A percentile compares a stretch with the other conserved stretches of the same genome.
Conservation (phyloP, 176 grass and related monocot genomes). For the Cocos nucifera region DNA sequence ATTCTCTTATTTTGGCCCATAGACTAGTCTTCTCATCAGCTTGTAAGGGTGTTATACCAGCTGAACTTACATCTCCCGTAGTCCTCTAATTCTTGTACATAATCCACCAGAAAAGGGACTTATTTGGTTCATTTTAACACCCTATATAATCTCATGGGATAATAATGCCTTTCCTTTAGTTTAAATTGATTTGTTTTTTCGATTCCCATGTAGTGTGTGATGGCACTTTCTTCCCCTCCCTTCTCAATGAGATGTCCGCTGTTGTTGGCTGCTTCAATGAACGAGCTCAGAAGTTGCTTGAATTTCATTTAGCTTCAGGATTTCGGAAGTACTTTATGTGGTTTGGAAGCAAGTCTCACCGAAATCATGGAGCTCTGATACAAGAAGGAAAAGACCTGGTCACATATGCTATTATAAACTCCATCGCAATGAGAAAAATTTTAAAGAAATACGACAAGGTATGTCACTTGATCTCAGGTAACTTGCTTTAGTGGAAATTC, state of each 20-base stretch:
- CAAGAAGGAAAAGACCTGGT: constrained; percentile 77
- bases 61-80: too few species aligned
- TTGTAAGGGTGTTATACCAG: too few species aligned
- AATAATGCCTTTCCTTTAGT: too few species aligned
- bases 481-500: neutral
- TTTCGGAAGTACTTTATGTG: constrained; percentile 56
- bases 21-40: too few species aligned
- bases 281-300: constrained; percentile 64
- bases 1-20: too few species aligned
- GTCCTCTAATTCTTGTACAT: too few species aligned
- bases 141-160: too few species aligned
- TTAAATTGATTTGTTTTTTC: neutral
- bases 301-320: constrained; percentile 62
- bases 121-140: too few species aligned
- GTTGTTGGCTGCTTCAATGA: constrained; percentile 81
- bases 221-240: constrained; percentile 78
- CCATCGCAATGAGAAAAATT: constrained; percentile 86
- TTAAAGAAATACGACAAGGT: constrained; percentile 93
- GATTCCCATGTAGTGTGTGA: constrained; percentile 58
- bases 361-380: constrained; percentile 35
- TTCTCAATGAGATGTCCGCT: constrained; percentile 63
- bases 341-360: constrained; percentile 31
- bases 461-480: neutral
- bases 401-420: constrained; percentile 80
- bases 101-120: too few species aligned